These are phyloP conservation scores for Ambrosia artemisiifolia DNA, from an alignment of 129 eudicot genomes.

Conservation along the genomic window DNA sequence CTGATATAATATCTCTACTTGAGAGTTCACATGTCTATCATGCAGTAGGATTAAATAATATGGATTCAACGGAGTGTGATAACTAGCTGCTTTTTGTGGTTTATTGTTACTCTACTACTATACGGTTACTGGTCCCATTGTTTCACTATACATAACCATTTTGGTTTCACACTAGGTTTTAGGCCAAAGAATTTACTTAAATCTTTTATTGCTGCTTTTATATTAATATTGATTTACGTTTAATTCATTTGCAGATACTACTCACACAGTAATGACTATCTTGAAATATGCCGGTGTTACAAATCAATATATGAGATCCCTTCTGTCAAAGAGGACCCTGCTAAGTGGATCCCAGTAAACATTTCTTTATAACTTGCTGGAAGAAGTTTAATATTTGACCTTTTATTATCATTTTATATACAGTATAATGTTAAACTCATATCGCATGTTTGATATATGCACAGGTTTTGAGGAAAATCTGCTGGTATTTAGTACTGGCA, in stretches of 20 bases:
- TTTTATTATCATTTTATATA: background rate
- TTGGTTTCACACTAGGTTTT: no score
- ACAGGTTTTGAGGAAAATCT: constrained; percentile 84
- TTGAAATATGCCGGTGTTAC: constrained; percentile 91
- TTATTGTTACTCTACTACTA: no score
- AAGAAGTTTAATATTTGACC: background rate
- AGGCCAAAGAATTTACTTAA: background rate
- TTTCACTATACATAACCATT: no score
- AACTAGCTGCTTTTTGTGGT: no score
- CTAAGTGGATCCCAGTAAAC: constrained; percentile 74
- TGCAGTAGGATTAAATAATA: no score
- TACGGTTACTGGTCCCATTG: no score
- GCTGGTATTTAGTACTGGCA: constrained; percentile 82
- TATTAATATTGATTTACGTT: background rate
- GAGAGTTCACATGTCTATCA: no score
- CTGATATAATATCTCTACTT: no score
- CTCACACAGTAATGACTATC: constrained; percentile 81
- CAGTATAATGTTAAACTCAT: background rate
- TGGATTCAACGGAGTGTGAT: no score
- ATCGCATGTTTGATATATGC: background rate
- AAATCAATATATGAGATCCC: constrained; percentile 90
- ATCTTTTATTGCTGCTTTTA: background rate
- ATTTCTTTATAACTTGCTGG: background rate
- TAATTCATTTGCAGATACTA: constrained; percentile 47
- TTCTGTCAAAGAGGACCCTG: constrained; percentile 74